Percentiles rank a stretch among this genome's conserved stretches.
These are phyloP conservation scores for Panellus pusillus DNA, from an alignment of 768 basidiomycete species.

Conservation along the genomic window DNA sequence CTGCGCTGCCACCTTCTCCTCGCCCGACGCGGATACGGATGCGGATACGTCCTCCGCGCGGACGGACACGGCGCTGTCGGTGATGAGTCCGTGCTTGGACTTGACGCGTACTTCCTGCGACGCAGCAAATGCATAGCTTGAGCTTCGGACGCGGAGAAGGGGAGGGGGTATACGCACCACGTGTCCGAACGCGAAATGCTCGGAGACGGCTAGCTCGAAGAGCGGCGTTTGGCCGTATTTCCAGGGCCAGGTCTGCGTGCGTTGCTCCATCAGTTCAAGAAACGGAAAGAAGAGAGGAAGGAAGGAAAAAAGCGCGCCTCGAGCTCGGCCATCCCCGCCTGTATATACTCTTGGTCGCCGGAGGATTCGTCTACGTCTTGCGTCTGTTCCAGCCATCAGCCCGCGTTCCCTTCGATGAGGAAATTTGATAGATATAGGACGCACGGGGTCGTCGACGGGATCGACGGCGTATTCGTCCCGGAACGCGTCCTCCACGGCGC, in stretches of 20 bases:
- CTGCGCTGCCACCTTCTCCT: no score
- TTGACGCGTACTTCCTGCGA: no score
- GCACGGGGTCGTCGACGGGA: conserved; percentile 26
- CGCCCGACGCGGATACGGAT: no score
- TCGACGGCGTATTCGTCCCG: conserved; percentile 51
- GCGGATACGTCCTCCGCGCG: no score
- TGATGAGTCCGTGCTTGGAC: no score
- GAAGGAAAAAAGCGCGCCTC: conserved; percentile 42
- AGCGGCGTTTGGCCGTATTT: conserved; percentile 75
- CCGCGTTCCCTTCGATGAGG: not conserved
- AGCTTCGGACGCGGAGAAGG: no score
- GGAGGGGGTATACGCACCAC: no score
- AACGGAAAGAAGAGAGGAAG: not conserved
- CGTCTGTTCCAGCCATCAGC: not conserved
- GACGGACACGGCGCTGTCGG: no score
- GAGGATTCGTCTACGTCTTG: conserved; percentile 11
- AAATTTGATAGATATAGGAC: not conserved
- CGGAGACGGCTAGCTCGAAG: no score
- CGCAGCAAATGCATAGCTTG: no score
- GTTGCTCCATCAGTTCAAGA: not conserved
- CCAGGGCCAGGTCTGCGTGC: conserved; percentile 88
- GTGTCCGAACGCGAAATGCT: no score
- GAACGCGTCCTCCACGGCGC: conserved; percentile 71
- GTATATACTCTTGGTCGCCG: conserved; percentile 57
- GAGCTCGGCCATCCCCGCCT: conserved; percentile 70